phyloP scores from a whole-genome alignment of 805 yeast genomes.

The Yarrowia phangngaensis region DNA sequence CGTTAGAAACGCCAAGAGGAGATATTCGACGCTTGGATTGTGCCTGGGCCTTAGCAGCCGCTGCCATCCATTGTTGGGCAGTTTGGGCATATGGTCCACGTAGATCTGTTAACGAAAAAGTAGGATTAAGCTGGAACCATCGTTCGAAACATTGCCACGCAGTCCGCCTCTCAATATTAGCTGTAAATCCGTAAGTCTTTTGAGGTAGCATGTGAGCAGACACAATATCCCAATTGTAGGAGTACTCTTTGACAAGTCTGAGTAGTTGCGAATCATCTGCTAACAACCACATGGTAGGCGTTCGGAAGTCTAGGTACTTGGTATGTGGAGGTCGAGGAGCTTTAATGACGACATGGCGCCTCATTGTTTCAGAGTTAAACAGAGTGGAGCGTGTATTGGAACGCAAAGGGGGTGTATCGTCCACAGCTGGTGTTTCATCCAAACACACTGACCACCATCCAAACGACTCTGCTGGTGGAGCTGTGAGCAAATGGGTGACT shows the following conservation, averaged over 20 bases:
- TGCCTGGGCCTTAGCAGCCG: conserved; percentile 83
- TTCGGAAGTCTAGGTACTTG: conserved; percentile 71
- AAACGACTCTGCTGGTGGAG: conserved; percentile 33
- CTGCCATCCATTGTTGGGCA: conserved; percentile 90
- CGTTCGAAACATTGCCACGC: conserved; percentile 99
- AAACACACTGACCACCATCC: conserved; percentile 39
- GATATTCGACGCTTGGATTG: conserved; percentile 83
- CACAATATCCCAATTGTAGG: conserved; percentile 90
- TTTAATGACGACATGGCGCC: conserved; percentile 44
- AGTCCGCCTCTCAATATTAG: conserved; percentile 90
- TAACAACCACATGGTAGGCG: conserved; percentile 95
- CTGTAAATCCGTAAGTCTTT: conserved; percentile 65
- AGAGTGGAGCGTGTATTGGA: conserved; percentile 16
- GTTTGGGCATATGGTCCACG: conserved; percentile 77
- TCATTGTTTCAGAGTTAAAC: conserved; percentile 31
- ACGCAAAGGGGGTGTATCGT: not conserved
- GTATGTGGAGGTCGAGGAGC: conserved; percentile 92
- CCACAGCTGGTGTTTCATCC: conserved; percentile 27
- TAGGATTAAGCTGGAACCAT: conserved; percentile 86
- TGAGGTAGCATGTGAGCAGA: conserved; percentile 71
- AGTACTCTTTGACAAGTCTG: conserved; percentile 75
- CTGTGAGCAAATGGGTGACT: conserved; percentile 36
- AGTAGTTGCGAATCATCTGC: conserved; percentile 82
- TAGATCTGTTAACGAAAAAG: conserved; percentile 80
- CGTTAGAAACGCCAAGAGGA: conserved; percentile 90